These are phyloP conservation scores for Haplographium delicatum DNA, from an alignment of 495 filamentous ascomycete species.

Conservation along the genomic window DNA sequence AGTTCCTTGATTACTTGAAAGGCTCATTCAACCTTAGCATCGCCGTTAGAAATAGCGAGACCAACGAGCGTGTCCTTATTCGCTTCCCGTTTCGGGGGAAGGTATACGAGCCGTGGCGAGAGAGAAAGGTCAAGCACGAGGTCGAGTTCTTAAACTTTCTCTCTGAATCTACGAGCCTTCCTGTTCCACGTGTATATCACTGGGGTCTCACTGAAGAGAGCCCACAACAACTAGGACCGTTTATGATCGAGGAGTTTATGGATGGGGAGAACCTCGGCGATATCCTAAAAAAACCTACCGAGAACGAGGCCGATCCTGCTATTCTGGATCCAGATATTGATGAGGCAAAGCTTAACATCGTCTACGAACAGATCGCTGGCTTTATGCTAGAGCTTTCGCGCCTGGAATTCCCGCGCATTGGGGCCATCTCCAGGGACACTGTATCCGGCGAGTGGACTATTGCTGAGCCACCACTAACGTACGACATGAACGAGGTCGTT, in stretches of 20 bases:
- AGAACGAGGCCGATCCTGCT: conserved; percentile 25
- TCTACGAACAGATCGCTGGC: conserved; percentile 33
- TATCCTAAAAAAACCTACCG: conserved; percentile 28
- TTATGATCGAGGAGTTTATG: conserved; percentile 42
- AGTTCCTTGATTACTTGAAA: conserved; percentile 27
- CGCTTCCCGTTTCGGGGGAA: conserved; percentile 24
- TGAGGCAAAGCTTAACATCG: conserved; percentile 27
- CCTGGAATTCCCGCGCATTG: conserved; percentile 33
- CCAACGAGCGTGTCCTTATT: conserved; percentile 17
- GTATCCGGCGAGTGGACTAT: conserved; percentile 28
- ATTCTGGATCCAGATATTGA: conserved; percentile 33
- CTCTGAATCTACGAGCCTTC: conserved; percentile 34
- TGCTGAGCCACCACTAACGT: conserved; percentile 33
- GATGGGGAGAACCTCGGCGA: conserved; percentile 26
- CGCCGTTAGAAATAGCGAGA: conserved; percentile 17
- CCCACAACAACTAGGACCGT: conserved; percentile 35
- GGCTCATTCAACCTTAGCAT: conserved; percentile 32
- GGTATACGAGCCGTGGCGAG: conserved; percentile 19
- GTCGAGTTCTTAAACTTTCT: conserved; percentile 33
- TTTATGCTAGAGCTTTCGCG: conserved; percentile 35
- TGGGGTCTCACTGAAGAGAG: conserved; percentile 37
- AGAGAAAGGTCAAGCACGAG: conserved; percentile 41
- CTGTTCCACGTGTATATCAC: conserved; percentile 32
- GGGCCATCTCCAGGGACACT: conserved; percentile 31
- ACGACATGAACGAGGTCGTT: conserved; percentile 39